Evolutionary conservation across 2,329 filamentous ascomycete genomes (phyloP), one percentile per base, ranked within the genome.

Genomic region (Aspergillus melleus): DNA sequence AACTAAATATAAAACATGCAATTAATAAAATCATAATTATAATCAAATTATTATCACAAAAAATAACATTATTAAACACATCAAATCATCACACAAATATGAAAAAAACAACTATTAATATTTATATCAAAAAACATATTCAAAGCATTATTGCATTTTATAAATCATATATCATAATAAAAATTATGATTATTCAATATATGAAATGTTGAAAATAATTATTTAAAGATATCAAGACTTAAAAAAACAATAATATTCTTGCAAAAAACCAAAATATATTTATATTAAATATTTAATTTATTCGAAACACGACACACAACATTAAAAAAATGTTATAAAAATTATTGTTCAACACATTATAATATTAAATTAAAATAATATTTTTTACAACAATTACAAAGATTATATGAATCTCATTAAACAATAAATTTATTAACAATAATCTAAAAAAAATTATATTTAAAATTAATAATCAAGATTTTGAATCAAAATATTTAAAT

Each of bases 281-380:
- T 39, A 39, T 39, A 39, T 39, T 39, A 39, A 6, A 39, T 39
- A 39, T 16, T 39, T 39, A 14, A 1, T 0, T 39, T 39, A 39
- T 16, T 1, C 1, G 5, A 16, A 16, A 4, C 4, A 39, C 3
- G n/a, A n/a, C n/a, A 16, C 4, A n/a, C 1, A 3, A 39, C 3
- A 39, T 4, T 24, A 24, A 24, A 24, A 24, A 4, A 24, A 24
- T 24, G 5, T 24, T 24, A 24, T 24, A 39, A 39, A 16, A 6
- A 49, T 5, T 22, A 49, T 49, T 22, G 24, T 49, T 16, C 6
- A 49, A 49, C 24, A 12, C 24, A 49, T 22, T 49, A 22, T 12
- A 49, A 49, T 49, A 22, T 11, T 10, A 49, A 49, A 22, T 26
- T 49, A 39, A 11, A 20, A 22, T 22, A 26, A 39, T 39, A 39